phyloP scores from a whole-genome alignment of 345 rosid species.

The Cochlearia excelsa region DNA sequence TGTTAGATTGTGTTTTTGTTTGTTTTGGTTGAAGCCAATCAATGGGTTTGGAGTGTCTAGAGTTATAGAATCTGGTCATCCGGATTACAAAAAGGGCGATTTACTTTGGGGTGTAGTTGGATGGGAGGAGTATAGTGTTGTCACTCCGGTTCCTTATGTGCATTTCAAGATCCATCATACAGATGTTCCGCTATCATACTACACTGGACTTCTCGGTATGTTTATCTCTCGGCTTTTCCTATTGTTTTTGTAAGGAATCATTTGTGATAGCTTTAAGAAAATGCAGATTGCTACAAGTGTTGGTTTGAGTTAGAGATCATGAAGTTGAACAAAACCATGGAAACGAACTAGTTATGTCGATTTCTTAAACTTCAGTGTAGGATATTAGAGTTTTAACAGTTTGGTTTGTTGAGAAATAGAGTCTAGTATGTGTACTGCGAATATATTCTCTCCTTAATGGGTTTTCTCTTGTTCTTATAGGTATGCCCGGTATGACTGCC shows the following conservation, averaged over 20 bases:
- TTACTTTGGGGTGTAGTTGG: too few species aligned
- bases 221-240: neutral
- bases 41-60: too few species aligned
- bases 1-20: too few species aligned
- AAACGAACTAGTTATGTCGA: neutral
- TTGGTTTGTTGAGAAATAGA: neutral
- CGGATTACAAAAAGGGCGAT: too few species aligned
- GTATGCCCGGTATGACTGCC: slow-evolving; percentile 56
- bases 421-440: neutral
- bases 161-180: slow-evolving; percentile 40
- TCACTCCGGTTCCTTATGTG: slow-evolving; percentile 25
- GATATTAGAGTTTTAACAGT: slow-evolving; percentile 1
- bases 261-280: neutral
- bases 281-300: neutral
- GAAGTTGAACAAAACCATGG: neutral
- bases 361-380: neutral
- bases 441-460: neutral
- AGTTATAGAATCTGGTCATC: too few species aligned
- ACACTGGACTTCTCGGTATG: slow-evolving; percentile 57
- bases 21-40: too few species aligned
- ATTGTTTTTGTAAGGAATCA: slow-evolving; percentile 10
- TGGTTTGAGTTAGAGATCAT: slow-evolving; percentile 8
- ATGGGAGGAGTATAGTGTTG: too few species aligned
- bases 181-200: too few species aligned
- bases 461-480: slow-evolving; percentile 22